Evolutionary conservation across 2,329 filamentous ascomycete species (phyloP).

Genomic region (Mariannaea sp.): DNA sequence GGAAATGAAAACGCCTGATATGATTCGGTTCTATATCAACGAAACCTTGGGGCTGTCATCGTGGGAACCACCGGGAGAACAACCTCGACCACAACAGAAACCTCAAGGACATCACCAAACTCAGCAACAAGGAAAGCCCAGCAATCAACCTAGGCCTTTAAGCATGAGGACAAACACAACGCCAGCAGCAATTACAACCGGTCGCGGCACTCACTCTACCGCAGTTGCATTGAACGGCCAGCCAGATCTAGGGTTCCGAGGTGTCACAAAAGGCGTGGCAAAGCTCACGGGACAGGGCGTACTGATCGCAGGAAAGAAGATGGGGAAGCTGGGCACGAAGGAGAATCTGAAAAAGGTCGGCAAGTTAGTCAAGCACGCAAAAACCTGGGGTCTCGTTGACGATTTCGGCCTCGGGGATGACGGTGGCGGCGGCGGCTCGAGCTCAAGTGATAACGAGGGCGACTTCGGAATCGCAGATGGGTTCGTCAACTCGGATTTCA

Average conservation of each 20-base stretch:
- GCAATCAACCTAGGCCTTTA: neutral
- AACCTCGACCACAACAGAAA: neutral
- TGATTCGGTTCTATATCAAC: slow-evolving; percentile 35
- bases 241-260: slow-evolving; percentile 13
- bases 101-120: too few species aligned
- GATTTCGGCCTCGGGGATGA: slow-evolving; percentile 7
- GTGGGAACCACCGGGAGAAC: slow-evolving; percentile 36
- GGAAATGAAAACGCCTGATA: slow-evolving; percentile 51
- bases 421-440: too few species aligned
- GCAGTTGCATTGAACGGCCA: slow-evolving; percentile 1
- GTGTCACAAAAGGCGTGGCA: slow-evolving; percentile 30
- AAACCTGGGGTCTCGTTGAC: neutral
- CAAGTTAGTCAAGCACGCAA: slow-evolving; percentile 19
- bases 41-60: slow-evolving; percentile 34
- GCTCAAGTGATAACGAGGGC: slow-evolving; percentile 18
- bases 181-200: neutral
- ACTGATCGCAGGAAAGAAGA: slow-evolving; percentile 19
- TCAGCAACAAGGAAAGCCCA: neutral
- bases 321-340: slow-evolving; percentile 36
- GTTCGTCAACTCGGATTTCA: too few species aligned
- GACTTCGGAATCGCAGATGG: neutral
- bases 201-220: neutral
- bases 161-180: neutral
- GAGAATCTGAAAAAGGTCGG: slow-evolving; percentile 35
- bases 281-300: slow-evolving; percentile 20